These are phyloP conservation scores for Leishmania tropica DNA, from an alignment of 208 protist species.

Conservation along the genomic window DNA sequence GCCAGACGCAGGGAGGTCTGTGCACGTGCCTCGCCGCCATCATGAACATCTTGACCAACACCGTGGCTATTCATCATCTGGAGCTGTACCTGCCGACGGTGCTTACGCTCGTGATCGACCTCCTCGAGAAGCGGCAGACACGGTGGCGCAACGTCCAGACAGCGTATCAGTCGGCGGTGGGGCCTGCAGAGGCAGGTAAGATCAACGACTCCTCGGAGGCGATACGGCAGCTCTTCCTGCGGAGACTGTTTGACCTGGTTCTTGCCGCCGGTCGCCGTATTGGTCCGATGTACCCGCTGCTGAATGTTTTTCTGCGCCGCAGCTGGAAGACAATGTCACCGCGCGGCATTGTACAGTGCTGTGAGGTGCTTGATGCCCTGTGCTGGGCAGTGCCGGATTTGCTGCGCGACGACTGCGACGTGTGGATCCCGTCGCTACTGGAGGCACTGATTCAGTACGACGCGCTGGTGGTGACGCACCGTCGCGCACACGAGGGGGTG, in stretches of 20 bases:
- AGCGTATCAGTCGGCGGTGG: not conserved
- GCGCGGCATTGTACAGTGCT: slow-evolving; percentile 49
- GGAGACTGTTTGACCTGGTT: slow-evolving; percentile 55
- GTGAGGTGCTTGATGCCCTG: slow-evolving; percentile 65
- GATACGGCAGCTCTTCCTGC: slow-evolving; percentile 41
- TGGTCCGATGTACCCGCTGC: slow-evolving; percentile 67
- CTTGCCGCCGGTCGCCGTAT: slow-evolving; percentile 48
- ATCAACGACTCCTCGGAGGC: slow-evolving; percentile 7
- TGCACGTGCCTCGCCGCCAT: slow-evolving; percentile 64
- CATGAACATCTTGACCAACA: slow-evolving; percentile 67
- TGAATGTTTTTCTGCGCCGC: slow-evolving; percentile 62
- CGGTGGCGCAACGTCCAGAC: slow-evolving; percentile 5
- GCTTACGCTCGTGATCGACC: slow-evolving; percentile 54
- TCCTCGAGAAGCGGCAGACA: slow-evolving; percentile 29
- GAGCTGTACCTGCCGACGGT: slow-evolving; percentile 68
- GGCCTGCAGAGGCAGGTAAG: not conserved
- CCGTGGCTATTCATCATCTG: slow-evolving; percentile 38
- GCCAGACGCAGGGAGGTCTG: slow-evolving; percentile 68
- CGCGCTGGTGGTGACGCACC: slow-evolving; percentile 30
- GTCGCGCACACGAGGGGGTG: slow-evolving; percentile 18
- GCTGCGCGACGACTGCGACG: slow-evolving; percentile 56
- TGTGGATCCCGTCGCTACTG: slow-evolving; percentile 64
- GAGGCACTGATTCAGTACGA: slow-evolving; percentile 45
- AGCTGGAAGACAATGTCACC: slow-evolving; percentile 43
- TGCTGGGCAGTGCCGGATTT: slow-evolving; percentile 64